These are phyloP conservation scores for Heliamphora pulchella DNA, from an alignment of 179 eudicot species.

Conservation along the genomic window DNA sequence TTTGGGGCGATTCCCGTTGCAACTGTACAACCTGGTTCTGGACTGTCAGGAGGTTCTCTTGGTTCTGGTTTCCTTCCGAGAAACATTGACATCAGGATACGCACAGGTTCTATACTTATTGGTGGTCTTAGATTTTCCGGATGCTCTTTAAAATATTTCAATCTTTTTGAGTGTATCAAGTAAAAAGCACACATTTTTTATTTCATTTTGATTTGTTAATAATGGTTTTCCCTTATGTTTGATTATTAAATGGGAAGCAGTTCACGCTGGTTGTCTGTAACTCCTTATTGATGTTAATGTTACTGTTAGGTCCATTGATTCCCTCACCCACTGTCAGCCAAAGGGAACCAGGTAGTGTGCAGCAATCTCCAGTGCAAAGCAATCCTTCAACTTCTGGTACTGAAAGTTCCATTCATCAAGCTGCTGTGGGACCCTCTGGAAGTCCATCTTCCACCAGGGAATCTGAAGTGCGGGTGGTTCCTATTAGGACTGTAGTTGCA, in stretches of 20 bases:
- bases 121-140: neutral
- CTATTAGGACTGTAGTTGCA: constrained; percentile 57
- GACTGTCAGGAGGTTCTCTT: constrained; percentile 40
- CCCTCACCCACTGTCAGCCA: constrained; percentile 25
- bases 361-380: constrained; percentile 39
- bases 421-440: constrained; percentile 30
- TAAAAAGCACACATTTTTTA: neutral
- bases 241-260: neutral
- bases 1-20: constrained; percentile 55
- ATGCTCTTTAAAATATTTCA: neutral
- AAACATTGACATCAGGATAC: constrained; percentile 82
- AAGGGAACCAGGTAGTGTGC: constrained; percentile 49
- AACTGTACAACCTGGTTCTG: constrained; percentile 36
- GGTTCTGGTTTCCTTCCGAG: constrained; percentile 62
- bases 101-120: constrained; percentile 44
- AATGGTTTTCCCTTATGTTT: neutral
- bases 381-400: constrained; percentile 27
- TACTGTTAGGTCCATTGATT: constrained; percentile 29
- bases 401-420: constrained; percentile 33
- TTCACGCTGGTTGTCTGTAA: neutral
- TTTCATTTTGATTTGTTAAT: neutral
- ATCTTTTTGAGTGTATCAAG: neutral
- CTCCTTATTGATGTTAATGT: constrained; percentile 13
- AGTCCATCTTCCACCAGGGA: constrained; percentile 38
- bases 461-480: constrained; percentile 50